These are phyloP conservation scores for Hymenochaete sp. DNA, from an alignment of 1,284 basidiomycete genomes.

Conservation along the genomic window DNA sequence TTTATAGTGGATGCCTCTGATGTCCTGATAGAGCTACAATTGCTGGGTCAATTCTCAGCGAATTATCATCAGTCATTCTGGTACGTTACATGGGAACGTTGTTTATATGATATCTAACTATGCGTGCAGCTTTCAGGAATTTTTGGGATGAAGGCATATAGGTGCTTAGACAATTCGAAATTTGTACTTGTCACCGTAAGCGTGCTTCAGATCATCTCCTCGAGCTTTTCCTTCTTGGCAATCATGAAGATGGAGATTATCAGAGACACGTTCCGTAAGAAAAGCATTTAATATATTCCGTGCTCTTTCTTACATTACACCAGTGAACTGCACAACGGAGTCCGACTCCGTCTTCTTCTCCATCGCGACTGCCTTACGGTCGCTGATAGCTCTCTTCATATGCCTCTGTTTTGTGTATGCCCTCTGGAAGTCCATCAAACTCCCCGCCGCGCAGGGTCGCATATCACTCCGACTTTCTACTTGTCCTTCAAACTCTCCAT, in stretches of 20 bases:
- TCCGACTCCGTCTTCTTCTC: conserved; percentile 33
- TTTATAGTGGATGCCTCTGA: background rate
- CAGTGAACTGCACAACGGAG: conserved; percentile 29
- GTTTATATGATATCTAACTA: background rate
- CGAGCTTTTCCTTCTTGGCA: conserved; percentile 35
- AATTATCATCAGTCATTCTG: conserved; percentile 39
- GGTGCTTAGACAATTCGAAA: conserved; percentile 50
- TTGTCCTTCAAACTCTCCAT: conserved; percentile 19
- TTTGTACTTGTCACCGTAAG: conserved; percentile 37
- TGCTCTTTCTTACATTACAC: too few relatives aligned
- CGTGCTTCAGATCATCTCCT: conserved; percentile 35
- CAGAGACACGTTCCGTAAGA: too few relatives aligned
- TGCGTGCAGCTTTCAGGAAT: conserved; percentile 49
- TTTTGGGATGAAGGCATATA: conserved; percentile 58
- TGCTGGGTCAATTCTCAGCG: conserved; percentile 29
- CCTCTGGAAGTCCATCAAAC: conserved; percentile 44
- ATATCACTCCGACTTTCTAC: conserved; percentile 43
- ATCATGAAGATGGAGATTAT: too few relatives aligned
- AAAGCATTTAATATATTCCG: too few relatives aligned
- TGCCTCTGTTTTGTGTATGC: conserved; percentile 52
- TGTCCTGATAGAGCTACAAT: conserved; percentile 31
- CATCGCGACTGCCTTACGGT: conserved; percentile 41
- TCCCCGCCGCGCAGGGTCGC: conserved; percentile 44
- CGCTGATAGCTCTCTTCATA: conserved; percentile 48
- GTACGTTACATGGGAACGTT: conserved; percentile 24